Percentiles rank a stretch among this genome's conserved stretches.
phyloP scores from a whole-genome alignment of 371 early-diverging fungal species.

The Mucor mucedo region DNA sequence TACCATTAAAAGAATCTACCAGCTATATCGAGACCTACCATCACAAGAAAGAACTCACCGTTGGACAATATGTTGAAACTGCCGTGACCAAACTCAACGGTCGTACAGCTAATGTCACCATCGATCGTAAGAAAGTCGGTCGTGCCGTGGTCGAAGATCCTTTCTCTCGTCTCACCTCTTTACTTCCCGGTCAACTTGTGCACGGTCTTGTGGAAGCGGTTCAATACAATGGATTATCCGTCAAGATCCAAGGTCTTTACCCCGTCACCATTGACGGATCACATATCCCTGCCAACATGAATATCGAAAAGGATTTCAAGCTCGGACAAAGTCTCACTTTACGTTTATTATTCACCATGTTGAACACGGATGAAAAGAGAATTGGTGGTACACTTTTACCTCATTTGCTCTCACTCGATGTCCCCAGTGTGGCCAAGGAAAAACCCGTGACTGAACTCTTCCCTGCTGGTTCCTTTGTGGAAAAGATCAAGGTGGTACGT shows the following conservation, averaged over 20 bases:
- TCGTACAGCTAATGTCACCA: conserved; percentile 64
- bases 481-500: conserved; percentile 60
- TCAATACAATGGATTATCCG: conserved; percentile 61
- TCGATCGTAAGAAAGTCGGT: conserved; percentile 59
- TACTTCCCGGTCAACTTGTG: conserved; percentile 71
- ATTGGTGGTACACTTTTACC: conserved; percentile 66
- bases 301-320: conserved; percentile 57
- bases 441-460: conserved; percentile 36
- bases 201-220: conserved; percentile 57
- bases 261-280: conserved; percentile 59
- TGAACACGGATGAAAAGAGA: conserved; percentile 60
- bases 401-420: conserved; percentile 52
- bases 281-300: conserved; percentile 54
- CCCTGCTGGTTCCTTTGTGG: conserved; percentile 67
- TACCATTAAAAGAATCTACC: conserved; percentile 65
- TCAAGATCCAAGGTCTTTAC: conserved; percentile 75
- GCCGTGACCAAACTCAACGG: conserved; percentile 57
- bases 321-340: conserved; percentile 60
- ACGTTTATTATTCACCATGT: conserved; percentile 65
- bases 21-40: conserved; percentile 60
- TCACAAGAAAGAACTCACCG: conserved; percentile 53
- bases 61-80: conserved; percentile 71
- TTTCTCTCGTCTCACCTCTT: conserved; percentile 58
- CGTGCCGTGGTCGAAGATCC: conserved; percentile 55
- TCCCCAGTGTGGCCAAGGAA: conserved; percentile 13